phyloP scores from a whole-genome alignment of 2,329 filamentous ascomycete species.

The Atkinsonella texensis region DNA sequence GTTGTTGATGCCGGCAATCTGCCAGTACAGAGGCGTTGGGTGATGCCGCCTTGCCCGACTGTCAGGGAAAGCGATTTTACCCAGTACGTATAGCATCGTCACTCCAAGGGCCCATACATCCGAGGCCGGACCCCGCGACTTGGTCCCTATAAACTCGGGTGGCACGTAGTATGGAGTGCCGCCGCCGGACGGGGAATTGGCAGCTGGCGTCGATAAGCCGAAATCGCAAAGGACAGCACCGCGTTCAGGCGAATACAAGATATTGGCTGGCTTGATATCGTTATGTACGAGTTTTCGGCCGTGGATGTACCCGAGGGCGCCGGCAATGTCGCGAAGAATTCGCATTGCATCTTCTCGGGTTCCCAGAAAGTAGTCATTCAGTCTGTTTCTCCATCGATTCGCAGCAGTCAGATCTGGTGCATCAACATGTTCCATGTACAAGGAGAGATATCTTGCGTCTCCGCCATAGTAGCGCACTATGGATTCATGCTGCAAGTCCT shows the following conservation, averaged over 20 bases:
- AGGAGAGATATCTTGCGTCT: slow-evolving; percentile 45
- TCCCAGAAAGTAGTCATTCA: slow-evolving; percentile 38
- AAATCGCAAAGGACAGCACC: slow-evolving; percentile 51
- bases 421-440: slow-evolving; percentile 51
- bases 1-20: slow-evolving; percentile 43
- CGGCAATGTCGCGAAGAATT: slow-evolving; percentile 41
- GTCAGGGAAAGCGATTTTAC: slow-evolving; percentile 44
- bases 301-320: slow-evolving; percentile 45
- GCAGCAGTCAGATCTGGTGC: slow-evolving; percentile 39
- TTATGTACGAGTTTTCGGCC: slow-evolving; percentile 43
- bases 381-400: slow-evolving; percentile 35
- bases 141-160: slow-evolving; percentile 46
- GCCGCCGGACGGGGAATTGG: slow-evolving; percentile 35
- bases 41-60: slow-evolving; percentile 34
- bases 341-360: slow-evolving; percentile 34
- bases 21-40: slow-evolving; percentile 42
- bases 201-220: slow-evolving; percentile 38
- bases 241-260: slow-evolving; percentile 45
- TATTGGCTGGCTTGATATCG: slow-evolving; percentile 51
- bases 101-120: slow-evolving; percentile 50
- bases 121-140: slow-evolving; percentile 39
- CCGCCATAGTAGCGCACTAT: slow-evolving; percentile 48
- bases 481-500: slow-evolving; percentile 41
- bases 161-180: slow-evolving; percentile 52
- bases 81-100: slow-evolving; percentile 47